Evolutionary conservation across 2,329 filamentous ascomycete genomes (phyloP).

Genomic region (Clonostachys solani): DNA sequence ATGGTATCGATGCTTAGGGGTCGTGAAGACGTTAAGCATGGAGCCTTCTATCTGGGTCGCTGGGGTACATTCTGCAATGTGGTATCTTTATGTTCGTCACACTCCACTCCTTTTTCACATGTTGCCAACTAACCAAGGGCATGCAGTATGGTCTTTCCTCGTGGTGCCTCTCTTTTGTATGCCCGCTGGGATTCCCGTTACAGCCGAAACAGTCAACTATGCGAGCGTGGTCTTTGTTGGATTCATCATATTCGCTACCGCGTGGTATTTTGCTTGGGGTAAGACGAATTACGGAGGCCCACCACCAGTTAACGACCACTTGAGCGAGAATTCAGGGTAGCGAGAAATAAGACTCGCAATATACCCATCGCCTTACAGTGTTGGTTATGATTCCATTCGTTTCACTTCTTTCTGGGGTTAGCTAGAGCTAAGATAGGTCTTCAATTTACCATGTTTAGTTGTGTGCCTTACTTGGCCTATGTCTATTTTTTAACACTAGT

Average conservation of each 20-base stretch:
- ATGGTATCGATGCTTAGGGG: conserved; percentile 56
- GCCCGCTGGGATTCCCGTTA: conserved; percentile 59
- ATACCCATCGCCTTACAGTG: no score
- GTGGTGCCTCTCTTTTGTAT: conserved; percentile 72
- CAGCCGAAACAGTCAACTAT: conserved; percentile 61
- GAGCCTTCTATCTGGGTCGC: conserved; percentile 56
- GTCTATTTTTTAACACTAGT: no score
- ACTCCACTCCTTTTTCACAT: not conserved
- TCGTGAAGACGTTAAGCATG: conserved; percentile 52
- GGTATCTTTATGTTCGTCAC: conserved; percentile 49
- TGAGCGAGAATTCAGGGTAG: not conserved
- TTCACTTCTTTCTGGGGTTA: no score
- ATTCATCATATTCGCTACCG: conserved; percentile 53
- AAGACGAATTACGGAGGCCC: conserved; percentile 64
- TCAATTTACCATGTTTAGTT: no score
- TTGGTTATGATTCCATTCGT: no score
- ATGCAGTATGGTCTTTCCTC: conserved; percentile 59
- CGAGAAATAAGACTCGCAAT: no score
- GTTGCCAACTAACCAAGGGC: conserved; percentile 4
- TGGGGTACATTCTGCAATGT: conserved; percentile 59
- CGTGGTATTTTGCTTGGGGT: conserved; percentile 68
- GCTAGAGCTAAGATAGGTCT: no score
- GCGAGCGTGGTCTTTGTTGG: conserved; percentile 69
- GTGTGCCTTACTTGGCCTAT: no score
- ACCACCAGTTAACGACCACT: conserved; percentile 33